These are phyloP conservation scores for Lentinus brumalis DNA, from an alignment of 768 basidiomycete genomes.

Conservation along the genomic window DNA sequence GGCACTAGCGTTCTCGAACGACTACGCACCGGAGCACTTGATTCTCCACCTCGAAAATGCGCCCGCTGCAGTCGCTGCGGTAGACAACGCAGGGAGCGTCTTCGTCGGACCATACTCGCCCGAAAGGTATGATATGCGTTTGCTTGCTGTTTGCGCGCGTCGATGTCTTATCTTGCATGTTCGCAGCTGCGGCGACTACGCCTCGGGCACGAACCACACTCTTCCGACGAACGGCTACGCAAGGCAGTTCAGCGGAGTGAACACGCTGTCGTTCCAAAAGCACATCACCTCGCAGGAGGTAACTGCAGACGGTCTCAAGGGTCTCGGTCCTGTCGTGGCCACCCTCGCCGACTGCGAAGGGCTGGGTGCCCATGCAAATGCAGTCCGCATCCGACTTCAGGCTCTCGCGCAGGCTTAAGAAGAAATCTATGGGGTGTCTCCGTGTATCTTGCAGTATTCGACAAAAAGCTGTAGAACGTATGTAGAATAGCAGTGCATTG, in stretches of 20 bases:
- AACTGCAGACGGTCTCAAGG: constrained; percentile 71
- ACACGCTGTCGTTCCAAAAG: constrained; percentile 97
- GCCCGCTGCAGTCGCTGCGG: constrained; percentile 54
- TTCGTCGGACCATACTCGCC: constrained; percentile 96
- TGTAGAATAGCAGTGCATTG: constrained; percentile 25
- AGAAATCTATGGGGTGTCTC: neutral
- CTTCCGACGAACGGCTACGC: constrained; percentile 96
- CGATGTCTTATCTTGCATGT: constrained; percentile 6
- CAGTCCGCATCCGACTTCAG: constrained; percentile 81
- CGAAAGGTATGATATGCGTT: constrained; percentile 68
- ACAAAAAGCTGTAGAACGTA: constrained; percentile 10
- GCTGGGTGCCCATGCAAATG: constrained; percentile 92
- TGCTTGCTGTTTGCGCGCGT: neutral
- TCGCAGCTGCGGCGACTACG: constrained; percentile 93
- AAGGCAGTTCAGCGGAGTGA: constrained; percentile 97
- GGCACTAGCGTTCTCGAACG: constrained; percentile 89
- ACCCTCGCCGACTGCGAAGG: constrained; percentile 95
- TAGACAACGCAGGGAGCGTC: constrained; percentile 94
- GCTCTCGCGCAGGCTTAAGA: constrained; percentile 11
- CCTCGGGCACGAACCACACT: constrained; percentile 98
- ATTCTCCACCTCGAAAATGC: constrained; percentile 87
- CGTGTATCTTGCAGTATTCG: constrained; percentile 2
- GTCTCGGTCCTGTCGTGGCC: constrained; percentile 84
- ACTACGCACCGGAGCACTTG: constrained; percentile 97
- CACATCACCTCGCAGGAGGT: constrained; percentile 98